Base-by-base conservation (phyloP, 2,329 filamentous ascomycete genomes). In the Ustilaginoidea virens region DNA sequence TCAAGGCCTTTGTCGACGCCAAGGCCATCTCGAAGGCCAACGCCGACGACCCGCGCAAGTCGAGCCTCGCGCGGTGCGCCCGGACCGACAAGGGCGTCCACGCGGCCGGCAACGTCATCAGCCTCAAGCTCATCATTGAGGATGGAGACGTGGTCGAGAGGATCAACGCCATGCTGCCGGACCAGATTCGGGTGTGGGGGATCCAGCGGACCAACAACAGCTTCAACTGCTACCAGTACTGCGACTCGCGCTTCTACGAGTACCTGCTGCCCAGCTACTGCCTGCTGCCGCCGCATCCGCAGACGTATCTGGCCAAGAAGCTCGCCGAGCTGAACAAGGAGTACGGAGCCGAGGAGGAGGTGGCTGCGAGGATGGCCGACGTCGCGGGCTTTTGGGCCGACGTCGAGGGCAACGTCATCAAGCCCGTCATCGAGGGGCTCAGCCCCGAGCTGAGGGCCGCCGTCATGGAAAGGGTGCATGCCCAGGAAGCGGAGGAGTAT, bases 21-120 rank as follows among this genome's bases (percentile, higher is more conserved):
- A 81, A 86, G 12, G 86, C 90, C 22, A 93, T 98, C 36, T 92
- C 86, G 27, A 96, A 96, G 54, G 83, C 83, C 36, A 98, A 98
- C 48, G 90, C 90, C 14, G 76, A 92, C 43, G 90, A 98, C 48
- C 90, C 87, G 4, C 92, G 92, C 54, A 98, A 98, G 56, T 92
- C 85, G 2, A 86, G 83, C 29, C 69, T 98, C 26, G 81, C 93
- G 30, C 78, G 90, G 39, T 98, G 90, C 53, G 90, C 90, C 4
- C 70, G 90, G 38, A 98, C 90, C 1, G 90, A 98, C 58, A 98
- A 96, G 61, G 90, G 90, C 31, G 87, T 96, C 2, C 87, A 96
- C 52, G 87, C 87, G 1, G 87, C 87, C 2, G 90, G 87, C 29
- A 96, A 96, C 47, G 77, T 96, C 45, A 82, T 96, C 36, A 93